Base-by-base conservation (phyloP, 2,329 filamentous ascomycete genomes). In the Talaromyces sp. region DNA sequence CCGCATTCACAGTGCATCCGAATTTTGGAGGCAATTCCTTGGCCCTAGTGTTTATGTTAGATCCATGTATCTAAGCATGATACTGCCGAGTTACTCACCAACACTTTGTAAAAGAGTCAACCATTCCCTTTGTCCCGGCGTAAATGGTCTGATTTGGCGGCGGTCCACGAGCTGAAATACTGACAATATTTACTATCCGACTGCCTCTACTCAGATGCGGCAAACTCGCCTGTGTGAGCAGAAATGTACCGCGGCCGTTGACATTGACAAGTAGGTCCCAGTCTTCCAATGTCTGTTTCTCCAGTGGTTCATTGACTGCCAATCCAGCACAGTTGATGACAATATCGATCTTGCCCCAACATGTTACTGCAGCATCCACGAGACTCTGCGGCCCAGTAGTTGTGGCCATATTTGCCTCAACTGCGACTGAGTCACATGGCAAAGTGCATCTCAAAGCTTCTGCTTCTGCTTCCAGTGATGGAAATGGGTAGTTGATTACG, bases 121-220 rank as follows among this genome's bases (percentile, higher is more conserved):
- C 71, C 77, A 81, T 80, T n/a, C 77, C 78, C 65, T 82, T 82
- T 9, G 77, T 80, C 0, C 78, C 79, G 3, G 78, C 77, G 64
- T 82, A 82, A 61, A 82, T 78, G n/a, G 77, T 80, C 64, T 78
- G 76, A 17, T 55, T 55, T 60, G 7, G 75, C 74, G 2, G 53
- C 21, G 70, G 71, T 17, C 63, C 73, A 6, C 72, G 68, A 31
- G 75, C 68, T 14, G 72, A 73, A 35, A 76, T 71, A 59, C 71
- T 75, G 29, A 68, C 71, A 54, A 81, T 78, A 61, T 80, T 80
- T 64, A 81, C 68, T 57, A 81, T 80, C 10, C 79, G 71, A 1
- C 71, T 69, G 21, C 70, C 69, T 52, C 65, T 65, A 1, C 75
- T 68, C 0, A 81, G 65, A 65, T 80, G 71, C 10, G 71, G 69